Evolutionary conservation across 177 flowering plant genomes (phyloP).

Genomic region (Vitis hybrid): DNA sequence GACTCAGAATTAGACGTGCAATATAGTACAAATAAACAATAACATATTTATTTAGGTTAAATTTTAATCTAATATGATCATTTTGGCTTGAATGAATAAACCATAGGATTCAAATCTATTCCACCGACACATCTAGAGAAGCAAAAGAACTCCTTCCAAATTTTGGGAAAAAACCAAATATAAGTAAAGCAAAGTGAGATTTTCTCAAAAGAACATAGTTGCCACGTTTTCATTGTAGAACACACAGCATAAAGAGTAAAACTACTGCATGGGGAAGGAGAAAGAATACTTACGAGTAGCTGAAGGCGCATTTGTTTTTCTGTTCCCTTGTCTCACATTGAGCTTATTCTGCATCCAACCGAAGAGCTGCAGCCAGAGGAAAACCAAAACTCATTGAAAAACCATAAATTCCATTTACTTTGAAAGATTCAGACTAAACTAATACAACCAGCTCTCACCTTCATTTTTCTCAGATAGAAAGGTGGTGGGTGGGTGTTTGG

Average conservation of each 20-base stretch:
- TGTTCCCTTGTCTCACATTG: constrained; percentile 45
- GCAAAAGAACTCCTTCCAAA: no score
- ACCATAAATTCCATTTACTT: neutral
- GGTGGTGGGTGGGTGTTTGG: constrained; percentile 4
- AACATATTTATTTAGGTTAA: no score
- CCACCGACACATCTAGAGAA: no score
- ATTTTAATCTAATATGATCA: no score
- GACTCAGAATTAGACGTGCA: no score
- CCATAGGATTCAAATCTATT: no score
- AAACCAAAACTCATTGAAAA: neutral
- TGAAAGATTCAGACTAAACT: neutral
- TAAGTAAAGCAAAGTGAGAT: no score
- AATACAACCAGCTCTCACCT: constrained; percentile 4
- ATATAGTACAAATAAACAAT: no score
- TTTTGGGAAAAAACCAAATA: no score
- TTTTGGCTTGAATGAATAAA: no score
- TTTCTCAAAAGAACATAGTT: no score
- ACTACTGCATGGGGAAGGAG: neutral
- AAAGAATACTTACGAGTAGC: constrained; percentile 29
- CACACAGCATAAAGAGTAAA: neutral
- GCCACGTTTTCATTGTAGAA: neutral
- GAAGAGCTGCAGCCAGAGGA: constrained; percentile 43
- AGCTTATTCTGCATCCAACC: constrained; percentile 80
- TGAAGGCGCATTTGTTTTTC: constrained; percentile 27
- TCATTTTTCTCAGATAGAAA: constrained; percentile 9